Percentiles rank a stretch among this genome's conserved stretches.
phyloP scores from a whole-genome alignment of 2,329 filamentous ascomycete genomes.

The Colletotrichum musae region DNA sequence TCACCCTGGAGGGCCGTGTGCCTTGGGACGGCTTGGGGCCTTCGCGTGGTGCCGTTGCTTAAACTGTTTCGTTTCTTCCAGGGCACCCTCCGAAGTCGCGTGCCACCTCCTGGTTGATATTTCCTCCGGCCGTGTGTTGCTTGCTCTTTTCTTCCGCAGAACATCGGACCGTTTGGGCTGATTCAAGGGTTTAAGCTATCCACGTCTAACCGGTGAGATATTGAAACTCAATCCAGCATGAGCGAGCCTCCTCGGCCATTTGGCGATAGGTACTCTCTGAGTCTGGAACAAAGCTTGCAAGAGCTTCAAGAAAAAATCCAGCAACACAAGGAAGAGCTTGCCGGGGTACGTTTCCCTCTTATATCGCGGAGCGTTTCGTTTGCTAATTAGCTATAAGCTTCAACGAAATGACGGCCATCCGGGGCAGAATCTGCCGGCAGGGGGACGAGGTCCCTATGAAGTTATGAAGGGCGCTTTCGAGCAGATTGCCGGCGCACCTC shows the following conservation, averaged over 20 bases:
- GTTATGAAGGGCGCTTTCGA: slow-evolving; percentile 77
- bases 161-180: slow-evolving; percentile 32
- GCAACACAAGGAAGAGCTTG: slow-evolving; percentile 67
- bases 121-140: slow-evolving; percentile 26
- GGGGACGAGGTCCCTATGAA: slow-evolving; percentile 49
- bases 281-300: slow-evolving; percentile 76
- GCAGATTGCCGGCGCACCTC: slow-evolving; percentile 71
- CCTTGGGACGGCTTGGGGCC: slow-evolving; percentile 16
- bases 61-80: slow-evolving; percentile 39
- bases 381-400: slow-evolving; percentile 42
- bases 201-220: slow-evolving; percentile 16
- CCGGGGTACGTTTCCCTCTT: slow-evolving; percentile 29
- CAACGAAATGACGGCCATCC: slow-evolving; percentile 28
- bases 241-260: slow-evolving; percentile 13
- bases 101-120: slow-evolving; percentile 14
- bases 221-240: slow-evolving; percentile 19
- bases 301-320: slow-evolving; percentile 74
- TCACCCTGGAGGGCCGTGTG: slow-evolving; percentile 32
- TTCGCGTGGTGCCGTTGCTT: slow-evolving; percentile 34
- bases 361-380: neutral
- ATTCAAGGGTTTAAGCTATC: slow-evolving; percentile 17
- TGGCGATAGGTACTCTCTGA: slow-evolving; percentile 62
- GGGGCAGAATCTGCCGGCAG: slow-evolving; percentile 20
- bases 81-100: slow-evolving; percentile 28
- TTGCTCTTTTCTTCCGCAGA: neutral